Evolutionary conservation across 352 stramenopile species (phyloP).

Genomic region (Phytophthora agathidicida): DNA sequence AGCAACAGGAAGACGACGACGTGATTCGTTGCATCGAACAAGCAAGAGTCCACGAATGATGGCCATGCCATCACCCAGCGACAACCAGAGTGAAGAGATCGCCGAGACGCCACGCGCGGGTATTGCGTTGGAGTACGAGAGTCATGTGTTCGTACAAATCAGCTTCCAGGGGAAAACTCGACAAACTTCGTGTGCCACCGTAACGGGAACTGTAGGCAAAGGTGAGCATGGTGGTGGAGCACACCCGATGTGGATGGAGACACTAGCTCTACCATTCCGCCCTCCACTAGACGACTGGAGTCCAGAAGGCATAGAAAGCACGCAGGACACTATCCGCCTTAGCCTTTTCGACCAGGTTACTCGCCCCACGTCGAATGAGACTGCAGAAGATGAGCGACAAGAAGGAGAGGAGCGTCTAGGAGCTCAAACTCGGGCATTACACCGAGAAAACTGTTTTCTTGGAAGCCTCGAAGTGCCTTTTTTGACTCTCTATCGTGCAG

Average conservation of each 20-base stretch:
- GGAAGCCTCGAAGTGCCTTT: conserved; percentile 89
- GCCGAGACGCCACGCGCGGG: conserved; percentile 16
- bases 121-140: conserved; percentile 35
- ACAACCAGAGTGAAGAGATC: conserved; percentile 17
- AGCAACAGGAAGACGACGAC: conserved; percentile 9
- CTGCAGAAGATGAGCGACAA: conserved; percentile 41
- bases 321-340: conserved; percentile 83
- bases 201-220: conserved; percentile 15
- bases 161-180: conserved; percentile 83
- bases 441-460: conserved; percentile 85
- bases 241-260: conserved; percentile 93
- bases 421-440: conserved; percentile 44
- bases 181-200: conserved; percentile 55
- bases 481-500: conserved; percentile 82
- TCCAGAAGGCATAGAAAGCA: conserved; percentile 63
- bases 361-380: conserved; percentile 11
- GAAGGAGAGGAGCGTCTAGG: conserved; percentile 21
- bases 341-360: conserved; percentile 92
- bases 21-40: conserved; percentile 24
- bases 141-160: conserved; percentile 82
- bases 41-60: conserved; percentile 29
- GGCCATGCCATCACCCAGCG: neutral
- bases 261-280: conserved; percentile 87
- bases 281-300: conserved; percentile 85
- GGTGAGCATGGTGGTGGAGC: conserved; percentile 12